phyloP scores from a whole-genome alignment of 768 basidiomycete species.

The Pseudohyphozyma bogoriensis region DNA sequence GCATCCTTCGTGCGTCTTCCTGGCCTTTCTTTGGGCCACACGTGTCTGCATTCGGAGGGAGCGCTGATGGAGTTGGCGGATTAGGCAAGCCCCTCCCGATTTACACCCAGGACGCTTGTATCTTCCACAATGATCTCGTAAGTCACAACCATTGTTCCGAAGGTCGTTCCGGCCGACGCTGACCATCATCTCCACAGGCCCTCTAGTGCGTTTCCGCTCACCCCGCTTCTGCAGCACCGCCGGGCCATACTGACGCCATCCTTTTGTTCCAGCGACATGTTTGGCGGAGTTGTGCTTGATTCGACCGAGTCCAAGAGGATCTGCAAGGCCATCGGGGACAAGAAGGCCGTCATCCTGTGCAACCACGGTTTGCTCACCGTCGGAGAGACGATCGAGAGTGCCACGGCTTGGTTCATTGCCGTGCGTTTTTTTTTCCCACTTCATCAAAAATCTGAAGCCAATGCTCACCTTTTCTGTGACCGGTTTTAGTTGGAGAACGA shows the following conservation, averaged over 20 bases:
- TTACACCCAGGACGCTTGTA: conserved; percentile 13
- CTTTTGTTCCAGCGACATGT: no score
- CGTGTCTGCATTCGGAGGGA: not conserved
- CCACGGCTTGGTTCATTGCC: conserved; percentile 5
- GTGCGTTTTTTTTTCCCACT: no score
- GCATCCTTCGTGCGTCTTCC: not conserved
- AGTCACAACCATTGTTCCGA: not conserved
- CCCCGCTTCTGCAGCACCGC: no score
- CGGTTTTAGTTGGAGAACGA: conserved; percentile 10
- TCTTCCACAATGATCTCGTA: conserved; percentile 3
- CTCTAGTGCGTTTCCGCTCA: no score
- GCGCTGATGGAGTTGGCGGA: not conserved
- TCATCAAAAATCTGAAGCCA: no score
- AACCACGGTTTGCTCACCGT: conserved; percentile 34
- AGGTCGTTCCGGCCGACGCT: no score
- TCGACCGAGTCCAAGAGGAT: conserved; percentile 24
- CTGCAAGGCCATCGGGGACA: conserved; percentile 22
- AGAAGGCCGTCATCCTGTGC: conserved; percentile 32
- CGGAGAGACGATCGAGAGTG: conserved; percentile 21
- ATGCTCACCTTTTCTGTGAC: no score
- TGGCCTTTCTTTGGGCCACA: not conserved
- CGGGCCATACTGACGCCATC: no score
- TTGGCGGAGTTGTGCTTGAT: conserved; percentile 33
- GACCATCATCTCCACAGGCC: no score
- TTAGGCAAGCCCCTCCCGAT: conserved; percentile 6